Conservation (phyloP, 768 basidiomycete genomes). For the Galerina sulciceps region DNA sequence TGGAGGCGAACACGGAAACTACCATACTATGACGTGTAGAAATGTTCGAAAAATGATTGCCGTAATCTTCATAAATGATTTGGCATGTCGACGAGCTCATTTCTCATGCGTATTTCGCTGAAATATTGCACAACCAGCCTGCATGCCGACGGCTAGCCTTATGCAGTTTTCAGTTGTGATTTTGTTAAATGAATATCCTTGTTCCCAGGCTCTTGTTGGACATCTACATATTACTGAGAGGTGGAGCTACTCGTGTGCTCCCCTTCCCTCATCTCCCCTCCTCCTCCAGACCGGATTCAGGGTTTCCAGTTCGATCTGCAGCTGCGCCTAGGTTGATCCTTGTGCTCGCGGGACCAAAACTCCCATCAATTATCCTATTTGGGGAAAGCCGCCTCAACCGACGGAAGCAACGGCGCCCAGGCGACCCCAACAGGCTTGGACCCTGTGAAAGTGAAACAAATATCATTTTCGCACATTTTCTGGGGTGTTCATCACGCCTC, state of each 20-base stretch:
- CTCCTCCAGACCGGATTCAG: no score
- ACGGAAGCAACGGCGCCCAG: background rate
- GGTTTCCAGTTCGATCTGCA: no score
- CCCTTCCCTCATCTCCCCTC: no score
- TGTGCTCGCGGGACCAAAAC: no score
- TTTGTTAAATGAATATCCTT: no score
- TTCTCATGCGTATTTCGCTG: background rate
- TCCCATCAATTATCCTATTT: background rate
- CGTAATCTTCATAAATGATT: background rate
- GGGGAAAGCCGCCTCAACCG: background rate
- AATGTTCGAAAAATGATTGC: background rate
- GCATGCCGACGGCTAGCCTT: background rate
- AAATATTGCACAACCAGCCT: background rate
- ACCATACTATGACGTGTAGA: background rate
- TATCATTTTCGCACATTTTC: background rate
- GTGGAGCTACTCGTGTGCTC: no score
- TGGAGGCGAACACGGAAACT: no score
- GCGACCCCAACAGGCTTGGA: background rate
- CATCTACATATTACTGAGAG: no score
- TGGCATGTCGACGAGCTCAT: background rate
- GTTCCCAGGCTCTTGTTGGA: no score
- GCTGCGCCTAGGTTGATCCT: no score
- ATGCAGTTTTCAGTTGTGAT: background rate
- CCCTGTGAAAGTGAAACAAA: background rate
- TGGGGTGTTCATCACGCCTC: background rate